Base-by-base conservation (phyloP, 208 protist species). In the Crithidia sp. region DNA sequence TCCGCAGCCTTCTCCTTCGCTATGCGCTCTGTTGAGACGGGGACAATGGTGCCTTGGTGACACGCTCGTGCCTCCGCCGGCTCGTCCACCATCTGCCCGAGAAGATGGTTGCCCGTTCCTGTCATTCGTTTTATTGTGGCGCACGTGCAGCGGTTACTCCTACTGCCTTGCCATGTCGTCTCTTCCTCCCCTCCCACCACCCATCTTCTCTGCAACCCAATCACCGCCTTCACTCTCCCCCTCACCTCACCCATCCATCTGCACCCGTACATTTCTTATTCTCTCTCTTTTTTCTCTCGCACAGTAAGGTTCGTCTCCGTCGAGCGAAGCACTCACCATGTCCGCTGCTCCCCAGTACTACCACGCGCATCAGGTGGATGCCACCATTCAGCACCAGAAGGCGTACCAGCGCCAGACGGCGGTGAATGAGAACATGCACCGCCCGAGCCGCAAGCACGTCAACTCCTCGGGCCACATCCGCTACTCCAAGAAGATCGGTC, bases 331-430 rank as follows among this genome's bases (percentile, higher is more conserved):
- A 41, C 49, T 2, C 37, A 71, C 52, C 71, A 87, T 87, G 83
- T 82, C 83, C 62, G 75, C 75, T 47, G 69, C 41, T 19, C 76
- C 82, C 43, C 71, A 89, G 80, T 96, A 94, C 82, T 89, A 86
- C 80, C 85, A 85, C 82, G 61, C 80, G 67, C 81, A 87, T 81
- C 41, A 74, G 72, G 86, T 94, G 70, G 86, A 94, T 88, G 81
- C 87, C 76, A 94, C 92, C 81, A 87, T 97, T 79, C 93, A 97
- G 89, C 90, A 94, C 75, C 50, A 93, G 83, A 95, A 95, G 89
- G 89, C 93, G 64, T 97, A 97, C 85, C 93, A 97, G 91, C 89
- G 90, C 85, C 93, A 97, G 89, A 92, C 82, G 55, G 91, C 86
- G 16, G 93, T 97, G 62, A 95, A 95, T 76, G 93, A 97, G 82